Base-by-base conservation (phyloP, 2,329 filamentous ascomycete species). In the Cladophialophora chaetospira region DNA sequence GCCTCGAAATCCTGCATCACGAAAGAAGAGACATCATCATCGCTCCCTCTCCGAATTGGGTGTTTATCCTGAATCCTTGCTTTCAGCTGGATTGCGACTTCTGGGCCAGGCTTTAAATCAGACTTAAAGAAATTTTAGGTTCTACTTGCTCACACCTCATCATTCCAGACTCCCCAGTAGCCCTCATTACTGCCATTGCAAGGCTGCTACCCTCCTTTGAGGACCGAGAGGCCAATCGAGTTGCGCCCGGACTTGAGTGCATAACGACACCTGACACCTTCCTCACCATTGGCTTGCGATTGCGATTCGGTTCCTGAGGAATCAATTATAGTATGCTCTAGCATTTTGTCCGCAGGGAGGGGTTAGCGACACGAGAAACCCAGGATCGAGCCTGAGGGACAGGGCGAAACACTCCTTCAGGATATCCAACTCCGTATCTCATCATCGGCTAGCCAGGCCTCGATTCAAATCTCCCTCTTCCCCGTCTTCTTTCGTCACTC, bases 311-410 rank as follows among this genome's bases (percentile, higher is more conserved):
- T n/a, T 40, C 33, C 23, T 40, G 33, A 31, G 48, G 36, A 51
- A 23, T 51, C 35, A 51, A 51, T 51, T 51, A 42, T 51, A 51
- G 47, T 17, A 51, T 42, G 35, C 19, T 51, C 13, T 42, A 51
- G 48, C 36, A 40, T 35, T 31, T n/a, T 51, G 31, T 50, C 47
- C 47, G 47, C 47, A 23, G 5, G 13, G 33, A 42, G 48, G 48
- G 35, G 35, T 29, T 43, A 29, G 25, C 48, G 35, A 51, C 31
- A 51, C 48, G 48, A 51, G 48, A 28, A 42, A 25, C 42, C n/a
- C 42, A 44, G 42, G 42, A 44, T 44, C 23, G 15, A 44, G 10
- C 15, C 23, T 44, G 42, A 44, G 42, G n/a, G 42, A 44, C 42
- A 44, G 23, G 42, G 23, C 42, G 42, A 44, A 44, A 44, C 40